Percentiles rank a stretch among this genome's conserved stretches.
phyloP scores from a whole-genome alignment of 805 yeast genomes.

The Candida endomychidarum region DNA sequence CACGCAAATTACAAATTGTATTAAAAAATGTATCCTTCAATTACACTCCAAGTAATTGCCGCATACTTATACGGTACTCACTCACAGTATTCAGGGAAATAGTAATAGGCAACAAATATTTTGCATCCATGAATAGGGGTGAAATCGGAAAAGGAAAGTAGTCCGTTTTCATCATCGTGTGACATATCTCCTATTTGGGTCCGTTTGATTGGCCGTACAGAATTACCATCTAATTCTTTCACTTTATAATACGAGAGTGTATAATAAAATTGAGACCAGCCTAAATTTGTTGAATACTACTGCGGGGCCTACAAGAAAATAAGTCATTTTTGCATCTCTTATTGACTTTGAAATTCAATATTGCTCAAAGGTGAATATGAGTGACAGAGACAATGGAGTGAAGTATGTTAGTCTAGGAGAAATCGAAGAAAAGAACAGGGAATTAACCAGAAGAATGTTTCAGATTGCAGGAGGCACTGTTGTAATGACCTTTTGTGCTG shows the following conservation, averaged over 20 bases:
- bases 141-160: background rate
- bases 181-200: slow-evolving; percentile 2
- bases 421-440: slow-evolving; percentile 1
- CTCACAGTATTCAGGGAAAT: background rate
- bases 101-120: background rate
- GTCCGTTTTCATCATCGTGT: slow-evolving; percentile 4
- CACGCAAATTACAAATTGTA: background rate
- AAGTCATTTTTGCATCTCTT: too few relatives aligned
- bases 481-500: background rate
- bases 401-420: background rate
- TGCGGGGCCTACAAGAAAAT: too few relatives aligned
- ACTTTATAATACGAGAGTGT: background rate
- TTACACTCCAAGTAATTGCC: background rate
- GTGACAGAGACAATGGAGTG: slow-evolving; percentile 1
- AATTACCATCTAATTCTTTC: too few relatives aligned
- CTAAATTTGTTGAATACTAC: too few relatives aligned
- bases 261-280: too few relatives aligned
- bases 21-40: background rate
- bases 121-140: slow-evolving; percentile 1
- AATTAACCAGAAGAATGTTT: background rate
- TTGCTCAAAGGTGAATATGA: background rate
- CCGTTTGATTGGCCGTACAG: slow-evolving; percentile 5
- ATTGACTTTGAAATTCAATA: slow-evolving; percentile 1
- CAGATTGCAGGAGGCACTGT: slow-evolving; percentile 1
- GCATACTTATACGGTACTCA: background rate